Percentiles rank a stretch among this genome's conserved stretches.
Evolutionary conservation across 2,329 filamentous ascomycete genomes (phyloP).

Genomic region (Pseudonectria foliicola): DNA sequence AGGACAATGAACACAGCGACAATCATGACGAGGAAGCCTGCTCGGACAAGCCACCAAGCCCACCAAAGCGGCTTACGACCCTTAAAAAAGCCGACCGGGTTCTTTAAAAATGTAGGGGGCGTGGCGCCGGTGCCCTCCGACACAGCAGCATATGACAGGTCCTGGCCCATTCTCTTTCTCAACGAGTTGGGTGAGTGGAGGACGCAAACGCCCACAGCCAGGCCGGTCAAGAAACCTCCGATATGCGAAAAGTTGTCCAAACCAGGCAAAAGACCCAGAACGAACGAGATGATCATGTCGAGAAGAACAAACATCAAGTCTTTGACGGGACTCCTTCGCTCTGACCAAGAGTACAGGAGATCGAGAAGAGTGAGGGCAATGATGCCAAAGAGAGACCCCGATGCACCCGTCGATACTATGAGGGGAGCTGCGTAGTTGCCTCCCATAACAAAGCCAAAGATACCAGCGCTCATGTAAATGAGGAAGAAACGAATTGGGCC

Average conservation of each 20-base stretch:
- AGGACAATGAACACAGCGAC: conserved; percentile 81
- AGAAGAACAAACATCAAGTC: conserved; percentile 83
- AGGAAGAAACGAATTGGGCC: conserved; percentile 81
- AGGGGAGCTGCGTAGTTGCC: conserved; percentile 84
- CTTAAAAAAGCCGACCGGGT: conserved; percentile 76
- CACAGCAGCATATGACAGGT: conserved; percentile 66
- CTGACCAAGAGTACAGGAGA: conserved; percentile 84
- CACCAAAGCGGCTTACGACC: conserved; percentile 92
- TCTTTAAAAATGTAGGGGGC: conserved; percentile 50
- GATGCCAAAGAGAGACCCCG: conserved; percentile 84
- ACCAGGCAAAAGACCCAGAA: conserved; percentile 82
- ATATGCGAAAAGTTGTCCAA: conserved; percentile 98
- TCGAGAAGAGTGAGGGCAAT: conserved; percentile 84
- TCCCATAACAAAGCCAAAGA: conserved; percentile 92
- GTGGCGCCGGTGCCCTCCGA: conserved; percentile 41
- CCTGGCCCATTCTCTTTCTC: conserved; percentile 63
- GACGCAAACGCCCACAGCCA: conserved; percentile 79
- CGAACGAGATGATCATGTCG: conserved; percentile 84
- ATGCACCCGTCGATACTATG: conserved; percentile 80
- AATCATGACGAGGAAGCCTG: conserved; percentile 68
- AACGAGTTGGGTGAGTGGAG: conserved; percentile 81
- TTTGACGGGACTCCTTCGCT: conserved; percentile 67
- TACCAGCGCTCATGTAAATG: conserved; percentile 85
- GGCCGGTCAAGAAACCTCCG: conserved; percentile 87
- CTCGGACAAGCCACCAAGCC: conserved; percentile 90